Base-by-base conservation (phyloP, 306 rosid genomes). In the Quercus robur region DNA sequence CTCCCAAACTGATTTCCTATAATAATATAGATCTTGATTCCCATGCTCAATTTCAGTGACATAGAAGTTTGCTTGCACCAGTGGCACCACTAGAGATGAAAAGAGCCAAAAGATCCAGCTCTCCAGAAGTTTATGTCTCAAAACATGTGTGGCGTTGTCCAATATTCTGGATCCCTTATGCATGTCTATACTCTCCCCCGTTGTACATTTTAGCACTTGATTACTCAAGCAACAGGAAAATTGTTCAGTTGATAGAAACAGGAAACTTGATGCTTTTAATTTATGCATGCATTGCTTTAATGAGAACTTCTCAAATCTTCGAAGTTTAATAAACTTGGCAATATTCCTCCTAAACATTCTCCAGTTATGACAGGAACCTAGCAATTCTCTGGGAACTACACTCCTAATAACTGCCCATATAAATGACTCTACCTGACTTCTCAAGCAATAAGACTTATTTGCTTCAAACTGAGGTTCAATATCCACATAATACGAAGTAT, bases 391-490 rank as follows among this genome's bases (percentile, higher is more conserved):
- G 73, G 99, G 97, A 77, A 94, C 82, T 57, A 94, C 75, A 77
- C 94, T 88, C 78, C 95, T 85, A 81, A 93, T 93, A 81, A 82
- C 94, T 77, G 99, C 99, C 99, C 99, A 94, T 76, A 93, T 80
- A 81, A 85, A 94, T 28, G 99, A 91, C 33, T 85, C 95, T 58
- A 94, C 95, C 89, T 93, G 99, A 85, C 85, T 89, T 86, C 69
- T 94, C 49, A 85, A 81, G 84, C 97, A 87, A 77, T 73, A 85
- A 46, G 86, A 84, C 83, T 83, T 85, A 62, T 89, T 83, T 21
- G 83, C 87, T 35, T 77, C 87, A 57, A 78, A 41, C 67, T 74
- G 87, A 26, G 80, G 82, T 75, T 80, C 75, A 85, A 72, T 69
- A 76, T 79, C 75, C 49, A 64, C 21, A 72, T 71, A 75, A 55